Conservation (phyloP, 1,139 yeast species). For the Kazachstania sp. region DNA sequence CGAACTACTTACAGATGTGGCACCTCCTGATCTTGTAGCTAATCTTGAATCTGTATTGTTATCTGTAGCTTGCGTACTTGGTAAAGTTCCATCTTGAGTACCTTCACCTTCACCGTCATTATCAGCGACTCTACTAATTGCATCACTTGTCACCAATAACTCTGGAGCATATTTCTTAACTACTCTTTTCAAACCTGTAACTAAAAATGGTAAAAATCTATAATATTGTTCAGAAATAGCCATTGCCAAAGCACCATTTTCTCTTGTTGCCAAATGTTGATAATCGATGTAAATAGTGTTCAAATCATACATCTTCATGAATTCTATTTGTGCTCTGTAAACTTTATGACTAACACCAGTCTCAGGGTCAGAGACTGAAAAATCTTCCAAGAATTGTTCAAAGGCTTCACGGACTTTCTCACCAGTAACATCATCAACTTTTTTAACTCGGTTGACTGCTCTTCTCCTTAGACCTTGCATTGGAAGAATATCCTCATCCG, state of each 20-base stretch:
- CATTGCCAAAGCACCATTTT: conserved; percentile 80
- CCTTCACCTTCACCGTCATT: conserved; percentile 22
- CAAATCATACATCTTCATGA: conserved; percentile 69
- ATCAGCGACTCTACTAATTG: conserved; percentile 37
- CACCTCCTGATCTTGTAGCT: conserved; percentile 20
- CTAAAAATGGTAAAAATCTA: conserved; percentile 79
- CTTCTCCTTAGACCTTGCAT: conserved; percentile 26
- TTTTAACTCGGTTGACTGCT: conserved; percentile 61
- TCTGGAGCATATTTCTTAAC: conserved; percentile 72
- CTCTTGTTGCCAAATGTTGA: conserved; percentile 64
- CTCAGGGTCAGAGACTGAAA: conserved; percentile 22
- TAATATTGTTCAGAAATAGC: conserved; percentile 90
- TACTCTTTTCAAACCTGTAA: conserved; percentile 63
- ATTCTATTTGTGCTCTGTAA: conserved; percentile 72
- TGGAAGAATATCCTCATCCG: conserved; percentile 21
- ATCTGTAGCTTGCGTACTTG: not conserved
- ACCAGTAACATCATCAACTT: conserved; percentile 85
- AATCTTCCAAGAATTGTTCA: conserved; percentile 73
- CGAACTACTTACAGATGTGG: conserved; percentile 19
- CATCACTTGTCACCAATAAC: conserved; percentile 33
- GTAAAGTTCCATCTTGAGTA: conserved; percentile 1
- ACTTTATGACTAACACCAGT: conserved; percentile 41
- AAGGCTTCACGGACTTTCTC: conserved; percentile 89
- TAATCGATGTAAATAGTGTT: conserved; percentile 81
- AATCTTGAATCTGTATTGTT: conserved; percentile 17